Evolutionary conservation across 768 basidiomycete species (phyloP), one percentile per base, ranked within the genome.

Genomic region (Tremella yokohamensis): DNA sequence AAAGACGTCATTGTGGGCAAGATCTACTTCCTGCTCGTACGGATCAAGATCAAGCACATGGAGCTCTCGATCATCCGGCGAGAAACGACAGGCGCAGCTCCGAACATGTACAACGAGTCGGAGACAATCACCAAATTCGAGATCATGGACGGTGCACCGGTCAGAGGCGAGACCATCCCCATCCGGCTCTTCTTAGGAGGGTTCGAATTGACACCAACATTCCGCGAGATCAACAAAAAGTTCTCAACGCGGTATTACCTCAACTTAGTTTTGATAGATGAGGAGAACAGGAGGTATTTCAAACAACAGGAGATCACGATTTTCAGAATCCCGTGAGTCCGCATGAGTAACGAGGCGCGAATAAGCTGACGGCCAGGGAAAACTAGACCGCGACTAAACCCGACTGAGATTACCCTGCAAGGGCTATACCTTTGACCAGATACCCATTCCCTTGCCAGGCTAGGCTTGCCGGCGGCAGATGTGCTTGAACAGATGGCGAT

Each of bases 41-140:
- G 96, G 55, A 98, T 99, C 82, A 98, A 82, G 82, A 99, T 98
- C 79, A 97, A 99, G 78, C 92, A 98, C 68, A 98, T 98, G 94
- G 93, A 99, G 75, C 81, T 97, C 24, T 97, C 92, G 15, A 97
- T 97, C 73, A 98, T 99, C 65, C 86, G 94, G 39, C 84, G 93
- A 19, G 96, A 98, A 77, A 99, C 96, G 19, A 98, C 94, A 0
- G 94, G 94, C 12, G 83, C 92, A 13, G 90, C 90, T 1, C 96
- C 96, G n/a, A 99, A 98, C 70, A 92, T 93, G 78, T 98, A 99
- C 77, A 99, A 97, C 75, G 94, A 99, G 77, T 90, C 88, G 69
- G 93, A 98, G 75, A 98, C 93, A 8, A 97, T 99, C 69, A 98
- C 96, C 8, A 98, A 98, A 78, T 98, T 97, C 72, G 96, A 98